Conservation (phyloP, 805 yeast species). For the Starmerella stigmatis region DNA sequence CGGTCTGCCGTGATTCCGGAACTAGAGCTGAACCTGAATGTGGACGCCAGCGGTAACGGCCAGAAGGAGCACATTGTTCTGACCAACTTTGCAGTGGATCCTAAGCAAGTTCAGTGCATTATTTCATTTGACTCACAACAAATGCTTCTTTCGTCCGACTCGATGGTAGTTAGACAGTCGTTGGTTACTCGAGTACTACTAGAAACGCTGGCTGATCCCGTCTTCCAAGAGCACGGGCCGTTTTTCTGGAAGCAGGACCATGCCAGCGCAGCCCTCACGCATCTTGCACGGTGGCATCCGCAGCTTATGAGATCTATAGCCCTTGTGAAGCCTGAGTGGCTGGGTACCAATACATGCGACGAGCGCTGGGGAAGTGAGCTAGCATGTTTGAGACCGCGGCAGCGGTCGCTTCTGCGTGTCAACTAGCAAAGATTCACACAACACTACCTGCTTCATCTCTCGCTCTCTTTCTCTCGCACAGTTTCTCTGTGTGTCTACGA, state of each 20-base stretch:
- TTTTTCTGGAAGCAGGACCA: constrained; percentile 6
- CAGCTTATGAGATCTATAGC: constrained; percentile 5
- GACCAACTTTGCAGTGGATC: background rate
- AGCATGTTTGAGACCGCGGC: too few relatives aligned
- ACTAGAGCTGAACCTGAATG: constrained; percentile 1
- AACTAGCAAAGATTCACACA: too few relatives aligned
- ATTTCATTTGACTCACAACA: constrained; percentile 1
- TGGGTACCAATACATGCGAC: constrained; percentile 6
- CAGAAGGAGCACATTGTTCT: background rate
- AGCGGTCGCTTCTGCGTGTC: too few relatives aligned
- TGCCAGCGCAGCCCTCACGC: constrained; percentile 15
- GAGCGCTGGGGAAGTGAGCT: background rate
- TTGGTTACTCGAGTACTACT: constrained; percentile 4
- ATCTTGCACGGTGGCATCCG: constrained; percentile 15
- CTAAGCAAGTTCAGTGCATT: background rate
- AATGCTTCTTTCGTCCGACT: constrained; percentile 3
- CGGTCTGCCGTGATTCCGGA: background rate
- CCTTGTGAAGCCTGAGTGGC: constrained; percentile 7
- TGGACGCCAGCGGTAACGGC: background rate
- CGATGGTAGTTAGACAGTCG: constrained; percentile 4
- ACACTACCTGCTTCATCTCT: too few relatives aligned
- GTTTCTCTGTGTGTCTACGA: too few relatives aligned
- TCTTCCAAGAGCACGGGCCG: constrained; percentile 8
- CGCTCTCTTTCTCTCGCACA: too few relatives aligned
- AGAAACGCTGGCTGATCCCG: constrained; percentile 10